Percentiles rank a stretch among this genome's conserved stretches.
Evolutionary conservation across 169 alveolate species (phyloP).

Genomic region (Plasmodium reichenowi): DNA sequence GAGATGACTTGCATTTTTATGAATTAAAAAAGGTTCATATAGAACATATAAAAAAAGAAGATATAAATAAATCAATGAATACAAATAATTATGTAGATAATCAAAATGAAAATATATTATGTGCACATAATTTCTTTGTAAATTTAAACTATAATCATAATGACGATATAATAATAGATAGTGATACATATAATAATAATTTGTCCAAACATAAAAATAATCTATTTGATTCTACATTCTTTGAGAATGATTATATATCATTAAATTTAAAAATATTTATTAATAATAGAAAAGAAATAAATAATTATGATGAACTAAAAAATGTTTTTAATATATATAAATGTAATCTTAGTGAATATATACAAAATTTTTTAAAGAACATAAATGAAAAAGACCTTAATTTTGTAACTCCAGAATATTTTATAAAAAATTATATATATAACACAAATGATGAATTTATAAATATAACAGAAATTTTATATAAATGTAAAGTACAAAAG

Average conservation of each 20-base stretch:
- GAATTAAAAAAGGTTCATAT: conserved; percentile 50
- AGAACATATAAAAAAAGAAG: not conserved
- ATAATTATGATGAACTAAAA: conserved; percentile 19
- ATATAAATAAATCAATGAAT: not conserved
- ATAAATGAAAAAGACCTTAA: conserved; percentile 11
- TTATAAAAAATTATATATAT: conserved; percentile 33
- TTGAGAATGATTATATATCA: conserved; percentile 44
- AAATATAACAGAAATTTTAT: conserved; percentile 20
- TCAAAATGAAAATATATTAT: not conserved
- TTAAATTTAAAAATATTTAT: conserved; percentile 46
- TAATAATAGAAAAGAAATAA: conserved; percentile 62
- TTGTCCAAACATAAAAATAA: not conserved
- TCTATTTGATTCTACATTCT: not conserved
- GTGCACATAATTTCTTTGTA: conserved; percentile 12
- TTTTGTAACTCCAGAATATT: conserved; percentile 19
- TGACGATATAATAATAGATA: conserved; percentile 18
- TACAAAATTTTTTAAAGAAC: conserved; percentile 10
- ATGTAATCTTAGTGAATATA: conserved; percentile 25
- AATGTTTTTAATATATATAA: not conserved
- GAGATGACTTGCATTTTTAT: conserved; percentile 54
- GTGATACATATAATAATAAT: conserved; percentile 14
- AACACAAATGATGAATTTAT: conserved; percentile 41
- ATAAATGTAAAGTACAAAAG: conserved; percentile 29
- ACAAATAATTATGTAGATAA: not conserved
- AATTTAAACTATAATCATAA: conserved; percentile 3